Percentiles rank a stretch among this genome's conserved stretches.
phyloP scores from a whole-genome alignment of 2,329 filamentous ascomycete species.

The Neonectria sp. region DNA sequence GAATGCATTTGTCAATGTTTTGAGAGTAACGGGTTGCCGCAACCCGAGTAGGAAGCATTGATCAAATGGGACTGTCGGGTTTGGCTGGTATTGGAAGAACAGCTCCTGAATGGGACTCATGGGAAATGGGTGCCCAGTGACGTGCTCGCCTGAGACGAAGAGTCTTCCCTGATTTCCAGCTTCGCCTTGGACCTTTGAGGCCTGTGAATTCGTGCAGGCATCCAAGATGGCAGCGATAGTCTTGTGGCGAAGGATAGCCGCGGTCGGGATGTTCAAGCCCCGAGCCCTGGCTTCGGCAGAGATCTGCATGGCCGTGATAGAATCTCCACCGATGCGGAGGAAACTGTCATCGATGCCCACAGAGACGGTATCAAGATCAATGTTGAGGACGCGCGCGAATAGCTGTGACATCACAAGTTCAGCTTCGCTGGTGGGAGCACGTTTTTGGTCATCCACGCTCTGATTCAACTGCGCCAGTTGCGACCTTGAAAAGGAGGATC shows the following conservation, averaged over 20 bases:
- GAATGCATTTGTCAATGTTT: background rate
- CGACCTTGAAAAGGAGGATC: conserved; percentile 15
- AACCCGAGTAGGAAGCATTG: conserved; percentile 9
- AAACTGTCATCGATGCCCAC: conserved; percentile 63
- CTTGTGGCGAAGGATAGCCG: conserved; percentile 25
- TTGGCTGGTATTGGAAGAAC: conserved; percentile 15
- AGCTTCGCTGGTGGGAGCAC: conserved; percentile 7
- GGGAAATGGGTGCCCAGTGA: background rate
- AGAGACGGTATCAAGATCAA: conserved; percentile 44
- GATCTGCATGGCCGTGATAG: conserved; percentile 58
- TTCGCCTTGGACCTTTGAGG: background rate
- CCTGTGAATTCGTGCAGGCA: background rate
- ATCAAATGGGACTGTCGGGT: conserved; percentile 27
- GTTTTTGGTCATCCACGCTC: background rate
- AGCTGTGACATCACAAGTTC: conserved; percentile 48
- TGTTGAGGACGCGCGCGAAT: conserved; percentile 55
- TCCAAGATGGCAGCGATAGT: conserved; percentile 19
- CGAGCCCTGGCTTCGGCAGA: conserved; percentile 17
- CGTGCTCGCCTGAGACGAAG: background rate
- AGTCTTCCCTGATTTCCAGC: background rate
- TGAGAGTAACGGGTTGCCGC: background rate
- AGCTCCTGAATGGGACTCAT: conserved; percentile 25
- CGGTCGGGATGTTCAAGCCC: conserved; percentile 18
- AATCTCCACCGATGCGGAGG: conserved; percentile 65
- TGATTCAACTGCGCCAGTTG: conserved; percentile 7